These are phyloP conservation scores for Chrysoporthe cubensis DNA, from an alignment of 2,329 filamentous ascomycete species.

Conservation along the genomic window DNA sequence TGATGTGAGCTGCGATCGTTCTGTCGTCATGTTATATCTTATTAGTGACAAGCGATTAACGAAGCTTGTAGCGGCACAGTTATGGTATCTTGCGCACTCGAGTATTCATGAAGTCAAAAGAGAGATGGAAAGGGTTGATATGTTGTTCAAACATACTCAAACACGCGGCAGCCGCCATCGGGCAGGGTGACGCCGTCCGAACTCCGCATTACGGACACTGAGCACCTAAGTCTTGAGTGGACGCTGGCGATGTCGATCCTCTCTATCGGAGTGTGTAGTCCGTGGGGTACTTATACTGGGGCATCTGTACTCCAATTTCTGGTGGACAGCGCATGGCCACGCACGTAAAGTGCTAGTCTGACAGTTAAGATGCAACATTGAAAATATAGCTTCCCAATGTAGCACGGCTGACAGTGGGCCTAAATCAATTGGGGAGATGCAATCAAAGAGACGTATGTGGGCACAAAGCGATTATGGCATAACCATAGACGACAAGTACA, in stretches of 20 bases:
- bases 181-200: slow-evolving; percentile 1
- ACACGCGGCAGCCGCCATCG: background rate
- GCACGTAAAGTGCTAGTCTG: background rate
- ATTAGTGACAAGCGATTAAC: background rate
- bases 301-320: background rate
- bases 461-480: too few relatives aligned
- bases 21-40: slow-evolving; percentile 22
- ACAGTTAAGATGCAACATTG: background rate
- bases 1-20: slow-evolving; percentile 26
- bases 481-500: background rate
- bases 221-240: background rate
- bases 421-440: too few relatives aligned
- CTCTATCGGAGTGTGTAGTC: background rate
- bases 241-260: background rate
- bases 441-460: too few relatives aligned
- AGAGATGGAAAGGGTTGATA: background rate
- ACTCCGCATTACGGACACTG: background rate
- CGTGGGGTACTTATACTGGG: background rate
- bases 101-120: too few relatives aligned
- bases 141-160: background rate
- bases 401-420: too few relatives aligned
- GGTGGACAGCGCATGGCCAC: background rate
- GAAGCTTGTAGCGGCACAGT: background rate
- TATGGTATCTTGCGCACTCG: too few relatives aligned
- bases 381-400: background rate